Conservation (phyloP, 176 grass and related monocot genomes). For the Chrysopogon serrulatus region DNA sequence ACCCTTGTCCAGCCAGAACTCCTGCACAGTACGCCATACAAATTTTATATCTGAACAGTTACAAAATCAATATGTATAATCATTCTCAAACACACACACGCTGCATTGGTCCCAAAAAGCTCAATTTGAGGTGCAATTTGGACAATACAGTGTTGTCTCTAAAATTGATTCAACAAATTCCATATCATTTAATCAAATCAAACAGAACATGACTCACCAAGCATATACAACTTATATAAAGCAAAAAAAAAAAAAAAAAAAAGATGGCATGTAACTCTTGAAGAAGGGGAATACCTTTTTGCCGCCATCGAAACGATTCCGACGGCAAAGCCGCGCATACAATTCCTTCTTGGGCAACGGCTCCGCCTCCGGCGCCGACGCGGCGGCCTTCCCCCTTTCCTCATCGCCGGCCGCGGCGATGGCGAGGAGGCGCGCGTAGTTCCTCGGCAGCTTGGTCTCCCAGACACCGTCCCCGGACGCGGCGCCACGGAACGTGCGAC, state of each 20-base stretch:
- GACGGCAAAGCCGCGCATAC: constrained; percentile 66
- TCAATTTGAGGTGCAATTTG: neutral
- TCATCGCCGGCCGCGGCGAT: constrained; percentile 16
- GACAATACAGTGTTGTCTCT: neutral
- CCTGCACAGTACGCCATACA: constrained; percentile 35
- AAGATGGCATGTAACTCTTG: neutral
- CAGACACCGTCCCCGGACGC: constrained; percentile 76
- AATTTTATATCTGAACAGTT: neutral
- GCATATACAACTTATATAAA: neutral
- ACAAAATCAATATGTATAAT: neutral
- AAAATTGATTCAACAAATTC: neutral
- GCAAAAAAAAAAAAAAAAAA: too few species aligned
- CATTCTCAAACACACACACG: neutral
- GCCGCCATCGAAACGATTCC: constrained; percentile 58
- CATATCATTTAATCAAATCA: neutral
- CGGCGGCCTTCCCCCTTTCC: neutral
- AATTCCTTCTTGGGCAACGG: constrained; percentile 70
- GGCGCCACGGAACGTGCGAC: constrained; percentile 64
- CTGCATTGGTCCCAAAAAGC: neutral
- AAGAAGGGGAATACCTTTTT: constrained; percentile 50
- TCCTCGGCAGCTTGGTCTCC: constrained; percentile 84
- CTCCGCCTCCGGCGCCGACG: constrained; percentile 11
- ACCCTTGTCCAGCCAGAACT: constrained; percentile 93
- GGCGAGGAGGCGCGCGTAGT: constrained; percentile 66
- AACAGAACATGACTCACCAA: neutral